Conservation (phyloP, 768 basidiomycete genomes). For the Cyclocybe cylindracea region DNA sequence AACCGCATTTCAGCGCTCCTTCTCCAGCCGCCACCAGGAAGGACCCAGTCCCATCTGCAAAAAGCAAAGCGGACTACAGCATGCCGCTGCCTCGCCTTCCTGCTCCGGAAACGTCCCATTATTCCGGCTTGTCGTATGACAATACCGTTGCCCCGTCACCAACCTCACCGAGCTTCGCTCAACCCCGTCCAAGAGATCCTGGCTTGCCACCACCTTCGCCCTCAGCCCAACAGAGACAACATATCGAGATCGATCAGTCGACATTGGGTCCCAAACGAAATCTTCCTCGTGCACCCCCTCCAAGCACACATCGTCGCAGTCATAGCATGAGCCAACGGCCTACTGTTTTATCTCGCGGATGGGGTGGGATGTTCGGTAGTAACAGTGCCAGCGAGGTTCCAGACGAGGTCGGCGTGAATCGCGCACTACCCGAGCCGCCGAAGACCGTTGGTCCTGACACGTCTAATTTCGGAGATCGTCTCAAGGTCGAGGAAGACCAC, state of each 20-base stretch:
- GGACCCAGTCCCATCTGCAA: slow-evolving; percentile 24
- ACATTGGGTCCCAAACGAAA: slow-evolving; percentile 23
- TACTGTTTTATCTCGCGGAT: slow-evolving; percentile 46
- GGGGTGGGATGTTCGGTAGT: slow-evolving; percentile 63
- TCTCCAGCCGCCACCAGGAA: slow-evolving; percentile 22
- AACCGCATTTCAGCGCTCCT: slow-evolving; percentile 28
- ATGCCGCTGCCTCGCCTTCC: slow-evolving; percentile 84
- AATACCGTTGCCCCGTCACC: slow-evolving; percentile 57
- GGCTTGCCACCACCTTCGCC: slow-evolving; percentile 51
- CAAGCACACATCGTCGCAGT: slow-evolving; percentile 77
- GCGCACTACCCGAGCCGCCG: slow-evolving; percentile 41
- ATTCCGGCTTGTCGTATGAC: slow-evolving; percentile 82
- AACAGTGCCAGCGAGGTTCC: slow-evolving; percentile 22
- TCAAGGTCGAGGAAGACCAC: slow-evolving; percentile 36
- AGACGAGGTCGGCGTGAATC: slow-evolving; percentile 44
- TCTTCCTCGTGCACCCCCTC: slow-evolving; percentile 70
- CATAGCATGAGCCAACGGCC: slow-evolving; percentile 85
- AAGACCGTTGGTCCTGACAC: slow-evolving; percentile 70
- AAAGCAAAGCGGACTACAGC: slow-evolving; percentile 66
- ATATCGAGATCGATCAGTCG: slow-evolving; percentile 32
- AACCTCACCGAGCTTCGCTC: slow-evolving; percentile 57
- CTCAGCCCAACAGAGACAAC: slow-evolving; percentile 26
- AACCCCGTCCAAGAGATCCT: slow-evolving; percentile 68
- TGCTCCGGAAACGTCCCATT: slow-evolving; percentile 79
- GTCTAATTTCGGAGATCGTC: slow-evolving; percentile 53